Percentiles rank a stretch among this genome's conserved stretches.
Conservation (phyloP, 179 eudicot genomes). For the Vitellaria paradoxa region DNA sequence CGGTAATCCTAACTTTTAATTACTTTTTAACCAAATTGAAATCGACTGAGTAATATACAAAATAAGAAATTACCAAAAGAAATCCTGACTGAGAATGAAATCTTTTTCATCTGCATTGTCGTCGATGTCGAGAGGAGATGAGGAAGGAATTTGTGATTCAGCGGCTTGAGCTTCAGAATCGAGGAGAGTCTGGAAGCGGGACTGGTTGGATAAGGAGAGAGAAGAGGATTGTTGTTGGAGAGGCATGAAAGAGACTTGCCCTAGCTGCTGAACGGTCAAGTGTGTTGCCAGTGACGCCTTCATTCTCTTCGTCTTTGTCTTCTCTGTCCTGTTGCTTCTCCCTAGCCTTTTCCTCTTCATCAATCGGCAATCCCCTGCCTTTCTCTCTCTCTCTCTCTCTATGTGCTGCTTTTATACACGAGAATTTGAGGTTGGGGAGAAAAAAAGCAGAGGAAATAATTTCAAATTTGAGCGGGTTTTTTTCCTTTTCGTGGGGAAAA, state of each 20-base stretch:
- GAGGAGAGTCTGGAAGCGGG: conserved; percentile 25
- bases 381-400: neutral
- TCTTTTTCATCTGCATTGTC: conserved; percentile 47
- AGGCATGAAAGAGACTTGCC: conserved; percentile 31
- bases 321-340: conserved; percentile 12
- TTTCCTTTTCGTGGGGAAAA: neutral
- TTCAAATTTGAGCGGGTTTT: conserved; percentile 17
- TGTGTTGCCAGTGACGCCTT: conserved; percentile 33
- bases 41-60: neutral
- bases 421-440: neutral
- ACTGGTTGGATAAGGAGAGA: conserved; percentile 1
- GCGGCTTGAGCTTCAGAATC: conserved; percentile 31
- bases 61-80: conserved; percentile 59
- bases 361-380: neutral
- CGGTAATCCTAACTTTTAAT: neutral
- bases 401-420: too few relatives aligned
- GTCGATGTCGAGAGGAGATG: conserved; percentile 26
- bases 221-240: conserved; percentile 16
- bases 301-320: conserved; percentile 2
- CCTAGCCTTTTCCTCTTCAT: conserved; percentile 16
- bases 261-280: conserved; percentile 36
- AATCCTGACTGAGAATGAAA: conserved; percentile 86
- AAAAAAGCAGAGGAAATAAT: neutral
- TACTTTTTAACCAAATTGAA: neutral
- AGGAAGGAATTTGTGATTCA: conserved; percentile 8